A percentile compares a stretch with the other conserved stretches of the same genome.
Evolutionary conservation across 2,329 filamentous ascomycete genomes (phyloP).

Genomic region (Claviceps capensis): DNA sequence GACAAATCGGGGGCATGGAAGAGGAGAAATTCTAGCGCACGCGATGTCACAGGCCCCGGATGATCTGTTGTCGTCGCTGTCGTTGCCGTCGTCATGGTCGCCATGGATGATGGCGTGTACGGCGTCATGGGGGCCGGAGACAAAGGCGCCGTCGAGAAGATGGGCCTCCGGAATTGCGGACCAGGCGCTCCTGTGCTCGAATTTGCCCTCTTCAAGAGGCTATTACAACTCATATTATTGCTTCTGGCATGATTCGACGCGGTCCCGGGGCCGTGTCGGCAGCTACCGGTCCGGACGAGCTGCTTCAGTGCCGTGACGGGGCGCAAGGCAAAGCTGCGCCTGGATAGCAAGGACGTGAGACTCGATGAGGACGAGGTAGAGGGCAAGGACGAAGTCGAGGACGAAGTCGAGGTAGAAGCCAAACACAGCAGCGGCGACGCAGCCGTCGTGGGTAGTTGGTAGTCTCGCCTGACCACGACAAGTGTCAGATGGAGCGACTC

Average conservation of each 20-base stretch:
- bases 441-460: conserved; percentile 33
- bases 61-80: conserved; percentile 12
- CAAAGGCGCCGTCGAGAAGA: conserved; percentile 25
- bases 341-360: conserved; percentile 1
- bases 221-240: neutral
- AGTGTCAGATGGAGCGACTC: conserved; percentile 44
- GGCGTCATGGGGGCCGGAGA: conserved; percentile 33
- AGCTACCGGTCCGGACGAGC: conserved; percentile 15
- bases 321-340: conserved; percentile 9
- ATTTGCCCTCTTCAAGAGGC: neutral
- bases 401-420: conserved; percentile 5
- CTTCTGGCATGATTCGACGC: conserved; percentile 4
- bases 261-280: conserved; percentile 7
- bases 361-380: conserved; percentile 17
- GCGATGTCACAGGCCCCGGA: conserved; percentile 18
- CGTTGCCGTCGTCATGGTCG: neutral
- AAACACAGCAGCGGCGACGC: conserved; percentile 5
- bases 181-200: conserved; percentile 14
- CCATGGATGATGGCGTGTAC: conserved; percentile 25
- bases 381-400: conserved; percentile 4
- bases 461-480: conserved; percentile 41
- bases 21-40: conserved; percentile 37
- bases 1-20: conserved; percentile 33
- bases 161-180: conserved; percentile 10
- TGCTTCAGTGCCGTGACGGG: conserved; percentile 21